Evolutionary conservation across 1,284 basidiomycete genomes (phyloP).

Genomic region (Takashimella tepidaria): DNA sequence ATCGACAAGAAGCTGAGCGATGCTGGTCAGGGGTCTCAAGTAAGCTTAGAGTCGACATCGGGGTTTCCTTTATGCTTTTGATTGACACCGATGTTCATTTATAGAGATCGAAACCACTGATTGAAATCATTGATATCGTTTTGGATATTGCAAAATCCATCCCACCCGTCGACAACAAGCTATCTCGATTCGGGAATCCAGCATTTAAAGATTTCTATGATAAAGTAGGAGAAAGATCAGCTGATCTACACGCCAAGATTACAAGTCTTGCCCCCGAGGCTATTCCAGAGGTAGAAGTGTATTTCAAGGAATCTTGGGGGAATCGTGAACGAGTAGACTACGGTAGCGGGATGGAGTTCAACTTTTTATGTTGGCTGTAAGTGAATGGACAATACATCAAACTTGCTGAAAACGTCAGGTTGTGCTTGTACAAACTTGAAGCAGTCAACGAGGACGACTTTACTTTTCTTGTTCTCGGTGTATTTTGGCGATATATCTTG

Average conservation of each 20-base stretch:
- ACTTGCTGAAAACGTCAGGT: constrained; percentile 49
- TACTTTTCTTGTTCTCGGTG: constrained; percentile 68
- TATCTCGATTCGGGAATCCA: constrained; percentile 94
- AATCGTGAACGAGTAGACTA: constrained; percentile 92
- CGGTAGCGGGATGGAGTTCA: constrained; percentile 97
- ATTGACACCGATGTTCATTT: constrained; percentile 55
- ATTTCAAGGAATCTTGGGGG: constrained; percentile 87
- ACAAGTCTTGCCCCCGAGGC: constrained; percentile 58
- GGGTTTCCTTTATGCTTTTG: constrained; percentile 6
- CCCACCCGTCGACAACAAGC: constrained; percentile 83
- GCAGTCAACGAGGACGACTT: constrained; percentile 66
- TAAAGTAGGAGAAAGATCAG: constrained; percentile 56
- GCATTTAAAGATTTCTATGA: constrained; percentile 92
- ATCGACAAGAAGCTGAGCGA: constrained; percentile 73
- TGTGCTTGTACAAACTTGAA: constrained; percentile 73
- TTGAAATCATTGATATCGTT: constrained; percentile 64
- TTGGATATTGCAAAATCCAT: constrained; percentile 62
- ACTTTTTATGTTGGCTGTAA: constrained; percentile 95
- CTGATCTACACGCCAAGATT: constrained; percentile 53
- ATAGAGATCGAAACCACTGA: constrained; percentile 47
- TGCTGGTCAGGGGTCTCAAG: constrained; percentile 55
- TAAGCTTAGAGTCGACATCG: constrained; percentile 44
- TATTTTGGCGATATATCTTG: constrained; percentile 90
- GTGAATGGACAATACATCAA: constrained; percentile 40
- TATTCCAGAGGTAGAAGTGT: constrained; percentile 64